Evolutionary conservation across 2,329 filamentous ascomycete species (phyloP).

Genomic region (Botrytis cinerea): DNA sequence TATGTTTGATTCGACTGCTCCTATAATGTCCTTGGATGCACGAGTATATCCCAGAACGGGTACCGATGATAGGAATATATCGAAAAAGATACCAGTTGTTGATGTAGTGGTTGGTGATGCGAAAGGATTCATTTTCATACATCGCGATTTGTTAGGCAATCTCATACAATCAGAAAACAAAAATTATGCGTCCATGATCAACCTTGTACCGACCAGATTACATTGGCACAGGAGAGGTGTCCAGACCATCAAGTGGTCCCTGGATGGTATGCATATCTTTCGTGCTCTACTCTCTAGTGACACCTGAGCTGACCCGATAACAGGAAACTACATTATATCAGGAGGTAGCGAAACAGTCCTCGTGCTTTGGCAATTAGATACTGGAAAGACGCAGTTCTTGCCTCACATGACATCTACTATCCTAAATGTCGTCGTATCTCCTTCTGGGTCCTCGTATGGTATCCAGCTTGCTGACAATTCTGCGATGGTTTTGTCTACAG

Average conservation of each 20-base stretch:
- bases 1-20: slow-evolving; percentile 60
- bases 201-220: slow-evolving; percentile 60
- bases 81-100: slow-evolving; percentile 48
- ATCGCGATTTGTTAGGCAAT: slow-evolving; percentile 69
- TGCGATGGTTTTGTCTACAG: slow-evolving; percentile 83
- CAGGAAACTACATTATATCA: slow-evolving; percentile 91
- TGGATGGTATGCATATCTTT: slow-evolving; percentile 66
- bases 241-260: slow-evolving; percentile 85
- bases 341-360: slow-evolving; percentile 88
- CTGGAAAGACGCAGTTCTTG: slow-evolving; percentile 76
- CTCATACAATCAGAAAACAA: slow-evolving; percentile 47
- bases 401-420: slow-evolving; percentile 89
- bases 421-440: slow-evolving; percentile 80
- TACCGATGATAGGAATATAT: slow-evolving; percentile 37
- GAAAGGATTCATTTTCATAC: slow-evolving; percentile 77
- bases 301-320: slow-evolving; percentile 38
- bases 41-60: slow-evolving; percentile 45
- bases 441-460: slow-evolving; percentile 76
- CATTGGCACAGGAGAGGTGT: slow-evolving; percentile 93
- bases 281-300: neutral
- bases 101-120: slow-evolving; percentile 78
- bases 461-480: slow-evolving; percentile 91
- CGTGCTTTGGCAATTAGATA: slow-evolving; percentile 92
- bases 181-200: slow-evolving; percentile 34
- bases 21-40: slow-evolving; percentile 68